A percentile compares a stretch with the other conserved stretches of the same genome.
These are phyloP conservation scores for Berberis vulgaris DNA, from an alignment of 164 flowering plant species.

Conservation along the genomic window DNA sequence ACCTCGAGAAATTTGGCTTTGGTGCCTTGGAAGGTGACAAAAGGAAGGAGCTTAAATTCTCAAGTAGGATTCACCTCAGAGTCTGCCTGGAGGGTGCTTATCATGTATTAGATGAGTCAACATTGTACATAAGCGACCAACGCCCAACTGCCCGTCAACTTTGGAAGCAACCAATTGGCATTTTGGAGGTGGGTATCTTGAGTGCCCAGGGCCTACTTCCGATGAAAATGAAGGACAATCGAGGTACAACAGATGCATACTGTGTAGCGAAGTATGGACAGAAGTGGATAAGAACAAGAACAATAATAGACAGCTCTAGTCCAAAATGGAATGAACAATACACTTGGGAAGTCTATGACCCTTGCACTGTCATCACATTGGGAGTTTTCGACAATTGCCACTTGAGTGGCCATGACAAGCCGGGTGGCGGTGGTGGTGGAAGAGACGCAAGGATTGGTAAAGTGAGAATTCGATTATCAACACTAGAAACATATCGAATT, in stretches of 20 bases:
- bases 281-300: conserved; percentile 26
- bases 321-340: no score
- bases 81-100: conserved; percentile 42
- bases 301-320: no score
- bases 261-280: conserved; percentile 45
- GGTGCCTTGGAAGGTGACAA: conserved; percentile 27
- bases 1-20: conserved; percentile 35
- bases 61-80: conserved; percentile 36
- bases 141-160: conserved; percentile 42
- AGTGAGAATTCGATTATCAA: no score
- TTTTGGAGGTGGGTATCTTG: conserved; percentile 33
- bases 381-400: no score
- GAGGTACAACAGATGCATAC: conserved; percentile 41
- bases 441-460: no score
- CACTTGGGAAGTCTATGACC: no score
- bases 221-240: conserved; percentile 35
- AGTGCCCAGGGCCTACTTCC: conserved; percentile 35
- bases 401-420: no score
- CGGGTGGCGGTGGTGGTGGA: no score
- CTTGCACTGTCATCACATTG: no score
- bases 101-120: conserved; percentile 42
- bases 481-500: no score
- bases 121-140: conserved; percentile 34
- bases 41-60: conserved; percentile 33
- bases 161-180: conserved; percentile 35